Evolutionary conservation across 1,284 basidiomycete species (phyloP).

Genomic region (Fomitopsis pinicola): DNA sequence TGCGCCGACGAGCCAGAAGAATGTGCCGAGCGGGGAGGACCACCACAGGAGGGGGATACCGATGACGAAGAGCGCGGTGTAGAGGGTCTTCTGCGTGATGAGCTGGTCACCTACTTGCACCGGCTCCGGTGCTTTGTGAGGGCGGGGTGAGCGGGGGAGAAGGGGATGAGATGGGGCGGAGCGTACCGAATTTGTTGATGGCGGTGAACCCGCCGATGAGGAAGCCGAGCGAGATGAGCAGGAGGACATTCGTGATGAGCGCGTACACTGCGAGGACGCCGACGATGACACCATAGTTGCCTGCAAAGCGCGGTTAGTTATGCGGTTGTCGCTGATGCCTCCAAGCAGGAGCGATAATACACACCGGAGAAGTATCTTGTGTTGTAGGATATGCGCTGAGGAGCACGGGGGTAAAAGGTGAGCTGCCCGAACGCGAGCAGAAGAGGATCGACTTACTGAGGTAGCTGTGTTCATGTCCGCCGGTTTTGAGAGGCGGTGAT

Average conservation of each 20-base stretch:
- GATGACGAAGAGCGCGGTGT: conserved; percentile 76
- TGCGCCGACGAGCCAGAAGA: conserved; percentile 80
- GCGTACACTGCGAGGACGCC: conserved; percentile 85
- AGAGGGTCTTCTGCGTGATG: conserved; percentile 81
- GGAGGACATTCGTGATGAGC: conserved; percentile 79
- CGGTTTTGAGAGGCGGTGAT: conserved; percentile 81
- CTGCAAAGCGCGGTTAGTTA: conserved; percentile 29
- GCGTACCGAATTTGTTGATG: conserved; percentile 88
- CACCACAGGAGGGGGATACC: conserved; percentile 70
- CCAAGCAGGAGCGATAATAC: conserved; percentile 6
- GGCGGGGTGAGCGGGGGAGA: neutral
- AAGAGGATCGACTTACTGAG: conserved; percentile 43
- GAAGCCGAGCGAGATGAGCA: conserved; percentile 84
- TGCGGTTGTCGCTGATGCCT: neutral
- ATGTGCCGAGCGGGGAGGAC: conserved; percentile 62
- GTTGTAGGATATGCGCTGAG: conserved; percentile 90
- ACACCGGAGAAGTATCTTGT: conserved; percentile 86
- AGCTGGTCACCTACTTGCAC: conserved; percentile 75
- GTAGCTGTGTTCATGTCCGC: conserved; percentile 69
- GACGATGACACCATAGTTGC: conserved; percentile 88
- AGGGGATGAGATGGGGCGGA: conserved; percentile 4
- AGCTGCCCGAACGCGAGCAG: neutral
- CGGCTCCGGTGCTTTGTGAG: conserved; percentile 61
- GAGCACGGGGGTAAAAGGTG: conserved; percentile 3
- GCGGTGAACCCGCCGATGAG: conserved; percentile 88